phyloP scores from a whole-genome alignment of 2,329 filamentous ascomycete species.

The Talaromyces rugulosus region DNA sequence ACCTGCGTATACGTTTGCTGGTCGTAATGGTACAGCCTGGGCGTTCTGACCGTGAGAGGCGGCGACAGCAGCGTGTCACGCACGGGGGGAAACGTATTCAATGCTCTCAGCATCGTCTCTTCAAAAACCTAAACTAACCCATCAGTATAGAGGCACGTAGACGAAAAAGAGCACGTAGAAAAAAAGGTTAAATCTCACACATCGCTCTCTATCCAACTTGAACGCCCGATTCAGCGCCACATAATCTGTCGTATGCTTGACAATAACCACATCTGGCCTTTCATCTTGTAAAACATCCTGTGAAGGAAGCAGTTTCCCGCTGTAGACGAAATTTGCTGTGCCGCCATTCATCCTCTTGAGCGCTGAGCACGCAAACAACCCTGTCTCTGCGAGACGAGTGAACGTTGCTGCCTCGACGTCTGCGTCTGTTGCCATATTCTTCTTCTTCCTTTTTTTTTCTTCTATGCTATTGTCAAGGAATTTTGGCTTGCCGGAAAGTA shows the following conservation, averaged over 20 bases:
- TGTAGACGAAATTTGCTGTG: slow-evolving; percentile 11
- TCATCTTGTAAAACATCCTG: background rate
- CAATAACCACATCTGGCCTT: background rate
- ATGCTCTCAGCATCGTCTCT: slow-evolving; percentile 1
- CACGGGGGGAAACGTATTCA: slow-evolving; percentile 1
- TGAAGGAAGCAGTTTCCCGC: background rate
- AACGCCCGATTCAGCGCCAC: slow-evolving; percentile 9
- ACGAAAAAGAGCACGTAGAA: background rate
- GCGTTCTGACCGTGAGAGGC: slow-evolving; percentile 8
- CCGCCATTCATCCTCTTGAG: slow-evolving; percentile 7
- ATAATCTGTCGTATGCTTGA: slow-evolving; percentile 11
- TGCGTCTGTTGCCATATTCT: slow-evolving; percentile 6
- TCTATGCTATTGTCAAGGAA: background rate
- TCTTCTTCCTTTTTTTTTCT: too few species aligned
- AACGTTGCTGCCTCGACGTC: slow-evolving; percentile 4
- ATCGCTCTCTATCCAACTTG: slow-evolving; percentile 8
- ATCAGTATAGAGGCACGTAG: background rate
- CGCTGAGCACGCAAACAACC: background rate
- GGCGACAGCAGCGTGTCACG: background rate
- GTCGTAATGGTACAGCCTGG: slow-evolving; percentile 4
- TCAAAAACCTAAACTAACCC: background rate
- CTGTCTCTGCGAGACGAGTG: background rate
- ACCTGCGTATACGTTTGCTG: slow-evolving; percentile 1
- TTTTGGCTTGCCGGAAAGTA: background rate
- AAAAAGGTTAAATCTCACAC: background rate